Conservation (phyloP, 164 flowering plant genomes). For the Vitis riparia region DNA sequence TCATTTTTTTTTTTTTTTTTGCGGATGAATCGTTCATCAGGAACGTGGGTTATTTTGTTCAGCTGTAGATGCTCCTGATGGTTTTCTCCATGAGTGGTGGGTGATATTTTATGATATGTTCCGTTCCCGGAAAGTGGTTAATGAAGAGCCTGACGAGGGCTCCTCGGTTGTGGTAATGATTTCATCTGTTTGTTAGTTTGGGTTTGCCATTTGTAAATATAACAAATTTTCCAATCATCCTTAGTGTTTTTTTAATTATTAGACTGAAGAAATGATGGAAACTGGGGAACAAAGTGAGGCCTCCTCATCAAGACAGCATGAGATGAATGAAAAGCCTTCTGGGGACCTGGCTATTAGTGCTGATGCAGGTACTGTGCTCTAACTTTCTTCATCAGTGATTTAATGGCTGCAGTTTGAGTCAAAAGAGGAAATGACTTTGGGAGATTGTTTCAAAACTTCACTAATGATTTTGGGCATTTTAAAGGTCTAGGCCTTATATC, state of each 20-base stretch:
- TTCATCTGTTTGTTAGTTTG: background rate
- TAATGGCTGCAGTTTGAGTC: background rate
- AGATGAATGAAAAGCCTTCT: background rate
- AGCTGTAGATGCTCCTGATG: conserved; percentile 11
- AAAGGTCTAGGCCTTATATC: too few species aligned
- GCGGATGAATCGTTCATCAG: background rate
- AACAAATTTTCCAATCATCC: background rate
- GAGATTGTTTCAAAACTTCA: too few species aligned
- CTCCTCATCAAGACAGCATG: background rate
- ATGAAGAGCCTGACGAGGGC: background rate
- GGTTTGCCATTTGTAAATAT: background rate
- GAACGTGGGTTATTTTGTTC: background rate
- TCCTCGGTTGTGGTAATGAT: background rate
- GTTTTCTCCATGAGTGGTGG: conserved; percentile 16
- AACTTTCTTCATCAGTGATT: background rate
- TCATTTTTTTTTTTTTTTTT: too few species aligned
- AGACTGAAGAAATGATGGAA: background rate
- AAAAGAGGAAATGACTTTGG: too few species aligned
- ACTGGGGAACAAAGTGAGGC: background rate
- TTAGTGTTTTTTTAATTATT: background rate
- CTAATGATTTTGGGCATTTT: too few species aligned
- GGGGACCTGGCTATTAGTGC: background rate
- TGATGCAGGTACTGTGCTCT: background rate
- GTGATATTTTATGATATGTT: conserved; percentile 3
- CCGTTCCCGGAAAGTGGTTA: background rate